A percentile compares a stretch with the other conserved stretches of the same genome.
phyloP scores from a whole-genome alignment of 2,329 filamentous ascomycete genomes.

The Aspergillus ruber region DNA sequence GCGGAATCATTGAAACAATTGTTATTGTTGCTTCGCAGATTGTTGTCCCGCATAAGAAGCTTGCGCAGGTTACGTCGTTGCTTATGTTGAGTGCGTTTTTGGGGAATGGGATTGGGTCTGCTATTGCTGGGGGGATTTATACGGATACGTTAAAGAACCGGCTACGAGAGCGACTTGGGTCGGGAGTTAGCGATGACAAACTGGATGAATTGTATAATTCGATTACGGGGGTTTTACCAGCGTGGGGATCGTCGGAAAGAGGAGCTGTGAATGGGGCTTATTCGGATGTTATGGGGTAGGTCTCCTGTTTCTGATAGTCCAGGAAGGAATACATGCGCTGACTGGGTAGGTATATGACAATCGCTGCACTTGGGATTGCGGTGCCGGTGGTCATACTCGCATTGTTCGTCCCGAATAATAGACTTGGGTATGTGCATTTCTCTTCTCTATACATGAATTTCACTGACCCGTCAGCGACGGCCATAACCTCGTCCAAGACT shows the following conservation, averaged over 20 bases:
- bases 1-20: constrained; percentile 41
- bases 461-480: constrained; percentile 10
- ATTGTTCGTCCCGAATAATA: constrained; percentile 22
- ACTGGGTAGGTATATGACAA: constrained; percentile 21
- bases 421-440: constrained; percentile 15
- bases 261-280: constrained; percentile 39
- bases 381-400: constrained; percentile 20
- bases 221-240: constrained; percentile 38
- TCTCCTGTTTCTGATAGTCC: not conserved
- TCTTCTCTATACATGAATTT: not conserved
- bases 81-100: constrained; percentile 40
- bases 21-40: constrained; percentile 43
- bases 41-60: constrained; percentile 39
- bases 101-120: constrained; percentile 27
- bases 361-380: constrained; percentile 23
- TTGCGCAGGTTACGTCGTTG: constrained; percentile 45
- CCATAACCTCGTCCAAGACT: constrained; percentile 15
- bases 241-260: constrained; percentile 36
- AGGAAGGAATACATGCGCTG: not conserved
- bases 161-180: constrained; percentile 33
- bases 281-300: constrained; percentile 24
- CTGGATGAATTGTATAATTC: constrained; percentile 41
- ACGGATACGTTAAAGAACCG: constrained; percentile 39
- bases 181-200: constrained; percentile 18
- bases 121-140: constrained; percentile 47